A percentile compares a stretch with the other conserved stretches of the same genome.
Evolutionary conservation across 352 stramenopile species (phyloP).

Genomic region (Globisporangium uncinulatum): DNA sequence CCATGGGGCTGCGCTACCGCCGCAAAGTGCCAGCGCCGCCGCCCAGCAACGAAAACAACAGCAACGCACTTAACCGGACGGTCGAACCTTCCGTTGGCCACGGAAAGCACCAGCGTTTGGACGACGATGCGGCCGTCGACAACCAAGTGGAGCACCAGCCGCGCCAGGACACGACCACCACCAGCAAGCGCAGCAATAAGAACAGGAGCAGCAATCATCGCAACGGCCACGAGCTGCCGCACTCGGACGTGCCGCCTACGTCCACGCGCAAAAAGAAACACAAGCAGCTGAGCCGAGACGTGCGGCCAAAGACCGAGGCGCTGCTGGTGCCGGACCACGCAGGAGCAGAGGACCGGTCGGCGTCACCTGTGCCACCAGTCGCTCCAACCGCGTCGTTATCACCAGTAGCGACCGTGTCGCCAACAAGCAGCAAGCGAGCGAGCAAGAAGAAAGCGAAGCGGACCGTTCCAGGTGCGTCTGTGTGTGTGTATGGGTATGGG

Average conservation of each 20-base stretch:
- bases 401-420: background rate
- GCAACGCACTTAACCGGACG: background rate
- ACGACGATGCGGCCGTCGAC: conserved; percentile 4
- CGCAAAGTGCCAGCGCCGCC: conserved; percentile 28
- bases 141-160: conserved; percentile 9
- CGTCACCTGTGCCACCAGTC: background rate
- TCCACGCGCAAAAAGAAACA: conserved; percentile 20
- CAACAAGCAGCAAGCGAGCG: conserved; percentile 6
- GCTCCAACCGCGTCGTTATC: background rate
- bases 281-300: conserved; percentile 2
- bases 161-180: too few species aligned
- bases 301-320: background rate
- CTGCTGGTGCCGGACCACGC: background rate
- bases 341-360: background rate
- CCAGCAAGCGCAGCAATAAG: background rate
- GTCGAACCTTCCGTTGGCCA: background rate
- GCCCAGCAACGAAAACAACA: conserved; percentile 21
- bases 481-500: background rate
- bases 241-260: conserved; percentile 3
- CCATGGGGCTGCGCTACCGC: conserved; percentile 39
- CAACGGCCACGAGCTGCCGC: background rate
- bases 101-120: background rate
- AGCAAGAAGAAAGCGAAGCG: conserved; percentile 12
- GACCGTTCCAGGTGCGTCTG: background rate
- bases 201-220: background rate